These are phyloP conservation scores for Alternaria gaisen DNA, from an alignment of 2,329 filamentous ascomycete genomes.

Conservation along the genomic window DNA sequence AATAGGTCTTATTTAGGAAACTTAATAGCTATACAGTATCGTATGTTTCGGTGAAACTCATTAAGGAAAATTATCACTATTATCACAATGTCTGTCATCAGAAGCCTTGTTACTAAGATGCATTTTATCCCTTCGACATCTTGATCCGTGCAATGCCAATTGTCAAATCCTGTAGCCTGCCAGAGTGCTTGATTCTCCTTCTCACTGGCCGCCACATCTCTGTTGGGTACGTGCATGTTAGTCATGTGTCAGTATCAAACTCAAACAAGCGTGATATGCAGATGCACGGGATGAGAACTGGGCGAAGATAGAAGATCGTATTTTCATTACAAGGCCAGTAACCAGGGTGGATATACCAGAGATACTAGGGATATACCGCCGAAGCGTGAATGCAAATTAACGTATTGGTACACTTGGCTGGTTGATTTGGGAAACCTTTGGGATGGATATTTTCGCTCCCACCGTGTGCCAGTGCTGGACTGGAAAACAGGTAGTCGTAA, in stretches of 20 bases:
- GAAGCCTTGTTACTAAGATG: too few relatives aligned
- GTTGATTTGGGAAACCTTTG: neutral
- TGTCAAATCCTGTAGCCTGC: neutral
- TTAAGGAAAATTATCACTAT: neutral
- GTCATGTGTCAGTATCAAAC: neutral
- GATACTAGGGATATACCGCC: neutral
- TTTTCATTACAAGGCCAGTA: neutral
- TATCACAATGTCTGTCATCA: neutral
- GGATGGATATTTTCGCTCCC: neutral
- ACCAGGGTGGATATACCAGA: neutral
- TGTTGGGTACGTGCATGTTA: neutral
- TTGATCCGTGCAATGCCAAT: neutral
- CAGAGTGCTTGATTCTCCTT: neutral
- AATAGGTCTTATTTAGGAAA: neutral
- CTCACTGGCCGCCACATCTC: neutral
- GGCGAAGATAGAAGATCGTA: neutral
- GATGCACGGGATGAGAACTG: neutral
- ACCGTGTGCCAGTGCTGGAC: neutral
- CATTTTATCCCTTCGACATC: too few relatives aligned
- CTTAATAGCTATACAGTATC: neutral
- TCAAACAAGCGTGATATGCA: neutral
- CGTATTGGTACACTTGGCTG: neutral
- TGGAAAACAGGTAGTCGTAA: neutral
- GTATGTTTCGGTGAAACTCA: neutral
- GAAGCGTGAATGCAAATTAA: neutral